Conservation (phyloP, 805 yeast species). For the Kuraishia borneana region DNA sequence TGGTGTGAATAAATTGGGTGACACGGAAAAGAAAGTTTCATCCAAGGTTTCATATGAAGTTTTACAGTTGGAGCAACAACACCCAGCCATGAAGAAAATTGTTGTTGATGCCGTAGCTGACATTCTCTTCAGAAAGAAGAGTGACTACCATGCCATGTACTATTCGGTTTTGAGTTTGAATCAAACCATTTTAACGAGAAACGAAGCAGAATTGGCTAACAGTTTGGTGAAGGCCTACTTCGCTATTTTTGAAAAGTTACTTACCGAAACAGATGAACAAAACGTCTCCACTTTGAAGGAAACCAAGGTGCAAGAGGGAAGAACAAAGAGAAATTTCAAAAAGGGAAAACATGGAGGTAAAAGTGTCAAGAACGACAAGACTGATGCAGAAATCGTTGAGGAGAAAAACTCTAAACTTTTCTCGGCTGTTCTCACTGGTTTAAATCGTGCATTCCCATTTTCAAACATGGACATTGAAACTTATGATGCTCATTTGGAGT, state of each 20-base stretch:
- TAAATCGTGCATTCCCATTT: conserved; percentile 93
- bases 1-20: conserved; percentile 93
- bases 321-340: conserved; percentile 54
- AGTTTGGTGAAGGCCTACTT: conserved; percentile 75
- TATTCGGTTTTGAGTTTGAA: conserved; percentile 82
- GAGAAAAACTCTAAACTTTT: conserved; percentile 80
- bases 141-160: conserved; percentile 81
- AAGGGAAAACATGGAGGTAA: conserved; percentile 84
- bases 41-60: conserved; percentile 79
- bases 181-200: conserved; percentile 78
- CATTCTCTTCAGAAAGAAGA: conserved; percentile 57
- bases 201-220: conserved; percentile 77
- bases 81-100: conserved; percentile 90
- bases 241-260: conserved; percentile 72
- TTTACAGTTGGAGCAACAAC: conserved; percentile 74
- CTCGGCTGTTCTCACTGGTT: conserved; percentile 86
- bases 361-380: conserved; percentile 55
- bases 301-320: conserved; percentile 23
- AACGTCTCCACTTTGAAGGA: conserved; percentile 26
- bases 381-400: conserved; percentile 53
- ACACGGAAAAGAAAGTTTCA: conserved; percentile 79
- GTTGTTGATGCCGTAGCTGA: conserved; percentile 75
- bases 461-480: conserved; percentile 61
- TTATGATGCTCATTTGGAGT: conserved; percentile 68
- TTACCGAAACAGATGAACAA: conserved; percentile 52